These are phyloP conservation scores for Neonectria magnoliae DNA, from an alignment of 2,329 filamentous ascomycete species.

Conservation along the genomic window DNA sequence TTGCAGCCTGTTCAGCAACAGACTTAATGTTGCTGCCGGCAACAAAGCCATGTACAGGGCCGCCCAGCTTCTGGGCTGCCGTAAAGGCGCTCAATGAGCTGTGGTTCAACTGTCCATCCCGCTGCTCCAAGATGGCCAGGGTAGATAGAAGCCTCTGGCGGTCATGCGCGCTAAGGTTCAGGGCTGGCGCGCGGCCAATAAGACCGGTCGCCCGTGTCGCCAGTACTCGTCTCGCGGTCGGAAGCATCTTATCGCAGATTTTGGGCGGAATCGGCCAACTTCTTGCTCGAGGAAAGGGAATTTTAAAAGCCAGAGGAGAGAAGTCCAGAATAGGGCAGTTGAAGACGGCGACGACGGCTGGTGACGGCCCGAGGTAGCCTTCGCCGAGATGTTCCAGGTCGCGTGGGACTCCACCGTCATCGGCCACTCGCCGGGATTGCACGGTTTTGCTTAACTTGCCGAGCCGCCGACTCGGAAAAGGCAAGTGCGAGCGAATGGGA, in stretches of 20 bases:
- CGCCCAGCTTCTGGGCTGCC: slow-evolving; percentile 87
- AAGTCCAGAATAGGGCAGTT: slow-evolving; percentile 16
- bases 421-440: slow-evolving; percentile 41
- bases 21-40: slow-evolving; percentile 81
- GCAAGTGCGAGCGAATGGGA: slow-evolving; percentile 18
- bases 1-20: slow-evolving; percentile 85
- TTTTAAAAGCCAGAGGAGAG: slow-evolving; percentile 16
- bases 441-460: slow-evolving; percentile 35
- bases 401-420: slow-evolving; percentile 37
- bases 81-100: slow-evolving; percentile 87
- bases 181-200: slow-evolving; percentile 40
- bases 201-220: slow-evolving; percentile 40
- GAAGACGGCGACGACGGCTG: slow-evolving; percentile 46
- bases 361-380: slow-evolving; percentile 51
- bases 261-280: slow-evolving; percentile 28
- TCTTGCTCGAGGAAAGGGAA: slow-evolving; percentile 22
- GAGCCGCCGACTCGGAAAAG: slow-evolving; percentile 32
- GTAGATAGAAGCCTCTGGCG: slow-evolving; percentile 76
- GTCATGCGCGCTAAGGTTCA: slow-evolving; percentile 45
- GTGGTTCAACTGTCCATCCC: slow-evolving; percentile 84
- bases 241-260: slow-evolving; percentile 44
- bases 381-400: slow-evolving; percentile 25
- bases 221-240: slow-evolving; percentile 42
- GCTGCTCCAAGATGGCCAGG: slow-evolving; percentile 91
- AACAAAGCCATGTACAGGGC: slow-evolving; percentile 85